Evolutionary conservation across 1,139 yeast species (phyloP).

Genomic region (Pichia sp.): DNA sequence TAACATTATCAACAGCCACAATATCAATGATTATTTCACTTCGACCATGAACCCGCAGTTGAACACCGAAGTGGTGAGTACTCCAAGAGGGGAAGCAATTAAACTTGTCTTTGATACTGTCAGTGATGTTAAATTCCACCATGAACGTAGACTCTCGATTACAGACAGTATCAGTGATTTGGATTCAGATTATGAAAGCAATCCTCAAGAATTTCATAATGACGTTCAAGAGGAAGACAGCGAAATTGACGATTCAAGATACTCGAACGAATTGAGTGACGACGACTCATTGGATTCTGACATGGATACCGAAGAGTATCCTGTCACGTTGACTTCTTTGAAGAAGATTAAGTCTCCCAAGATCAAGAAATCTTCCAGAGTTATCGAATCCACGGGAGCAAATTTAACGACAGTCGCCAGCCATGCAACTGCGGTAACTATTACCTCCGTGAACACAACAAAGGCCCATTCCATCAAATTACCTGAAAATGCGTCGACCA

Average conservation of each 20-base stretch:
- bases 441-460: constrained; percentile 12
- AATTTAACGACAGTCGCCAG: constrained; percentile 11
- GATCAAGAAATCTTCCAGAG: background rate
- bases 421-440: constrained; percentile 14
- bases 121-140: constrained; percentile 10
- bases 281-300: constrained; percentile 8
- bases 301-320: constrained; percentile 13
- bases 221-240: constrained; percentile 1
- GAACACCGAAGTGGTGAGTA: constrained; percentile 10
- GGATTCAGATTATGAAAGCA: background rate
- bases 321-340: constrained; percentile 8
- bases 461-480: background rate
- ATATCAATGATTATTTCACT: constrained; percentile 15
- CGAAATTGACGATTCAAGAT: constrained; percentile 2
- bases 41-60: constrained; percentile 3
- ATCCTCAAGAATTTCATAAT: background rate
- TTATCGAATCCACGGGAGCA: constrained; percentile 11
- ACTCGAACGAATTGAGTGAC: background rate
- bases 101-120: constrained; percentile 27
- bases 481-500: no score
- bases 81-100: constrained; percentile 29
- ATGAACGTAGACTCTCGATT: background rate
- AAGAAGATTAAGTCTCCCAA: constrained; percentile 4
- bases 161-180: constrained; percentile 8
- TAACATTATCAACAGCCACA: constrained; percentile 14